Evolutionary conservation across 495 filamentous ascomycete genomes (phyloP), one percentile per base, ranked within the genome.

Genomic region (Xylaria bambusicola): DNA sequence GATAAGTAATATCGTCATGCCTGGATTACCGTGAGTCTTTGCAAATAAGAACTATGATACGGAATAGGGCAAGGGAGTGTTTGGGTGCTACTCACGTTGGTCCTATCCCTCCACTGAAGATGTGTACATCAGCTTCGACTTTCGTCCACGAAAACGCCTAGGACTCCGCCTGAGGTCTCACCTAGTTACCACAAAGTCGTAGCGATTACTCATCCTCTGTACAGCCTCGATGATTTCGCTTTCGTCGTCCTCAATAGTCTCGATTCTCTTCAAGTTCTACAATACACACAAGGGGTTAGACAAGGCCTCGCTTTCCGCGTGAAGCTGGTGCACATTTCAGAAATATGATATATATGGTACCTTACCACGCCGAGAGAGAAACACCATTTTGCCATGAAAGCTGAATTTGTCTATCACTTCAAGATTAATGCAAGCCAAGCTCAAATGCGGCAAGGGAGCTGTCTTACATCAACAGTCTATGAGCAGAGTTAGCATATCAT

Each of bases 1-100:
- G 75, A 79, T 98, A 98, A 36, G 94, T 98, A 62, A 98, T 98
- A 68, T 98, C 94, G 68, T 98, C 94, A 75, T 98, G 94, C 54
- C 88, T 94, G 62, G 50, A 50, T n/a, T 27, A 23, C 3, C n/a
- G 60, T 69, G 42, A 67, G 68, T 47, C 27, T 62, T n/a, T 20
- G 27, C 47, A 56, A 38, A 10, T 7, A 20, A 21, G n/a, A 36
- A 40, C n/a, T n/a, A n/a, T n/a, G n/a, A n/a, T n/a, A n/a, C n/a
- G n/a, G n/a, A n/a, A n/a, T n/a, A n/a, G n/a, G n/a, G n/a, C n/a
- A n/a, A n/a, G n/a, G n/a, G n/a, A n/a, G n/a, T n/a, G n/a, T n/a
- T n/a, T n/a, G n/a, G n/a, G n/a, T 10, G 20, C 8, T 21, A 40
- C 73, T 67, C 68, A 93, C 89, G 93, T 97, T 52, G 94, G 93